phyloP scores from a whole-genome alignment of 1,284 basidiomycete genomes.

The Earliella scabrosa region DNA sequence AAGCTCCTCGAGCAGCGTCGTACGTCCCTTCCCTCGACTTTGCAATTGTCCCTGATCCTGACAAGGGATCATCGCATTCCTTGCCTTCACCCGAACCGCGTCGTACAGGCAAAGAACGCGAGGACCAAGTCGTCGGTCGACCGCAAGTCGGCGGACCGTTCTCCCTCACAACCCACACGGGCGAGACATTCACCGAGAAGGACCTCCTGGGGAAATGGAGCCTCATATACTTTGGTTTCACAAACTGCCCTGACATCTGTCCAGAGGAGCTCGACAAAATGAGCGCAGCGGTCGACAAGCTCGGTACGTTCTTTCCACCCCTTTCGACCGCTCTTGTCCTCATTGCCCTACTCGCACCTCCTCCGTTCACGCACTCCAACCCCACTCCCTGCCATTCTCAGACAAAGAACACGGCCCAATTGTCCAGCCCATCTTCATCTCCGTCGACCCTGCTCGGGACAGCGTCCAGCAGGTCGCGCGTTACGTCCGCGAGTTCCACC shows the following conservation, averaged over 20 bases:
- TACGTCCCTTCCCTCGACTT: constrained; percentile 19
- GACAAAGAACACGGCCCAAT: constrained; percentile 71
- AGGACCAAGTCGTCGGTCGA: constrained; percentile 59
- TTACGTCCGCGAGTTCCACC: constrained; percentile 88
- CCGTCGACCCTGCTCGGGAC: constrained; percentile 96
- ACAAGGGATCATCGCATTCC: not conserved
- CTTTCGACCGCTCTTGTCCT: not conserved
- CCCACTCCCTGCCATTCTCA: no score
- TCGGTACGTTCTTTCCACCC: constrained; percentile 55
- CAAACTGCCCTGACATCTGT: constrained; percentile 98
- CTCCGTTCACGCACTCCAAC: no score
- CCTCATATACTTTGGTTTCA: constrained; percentile 96
- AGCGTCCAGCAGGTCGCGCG: constrained; percentile 61
- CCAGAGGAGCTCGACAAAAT: constrained; percentile 99
- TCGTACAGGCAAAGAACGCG: constrained; percentile 65
- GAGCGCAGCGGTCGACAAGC: constrained; percentile 76
- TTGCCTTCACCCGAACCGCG: not conserved
- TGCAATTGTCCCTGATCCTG: not conserved
- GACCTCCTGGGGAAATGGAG: constrained; percentile 88
- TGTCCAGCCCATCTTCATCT: constrained; percentile 90
- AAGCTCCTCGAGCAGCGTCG: constrained; percentile 66
- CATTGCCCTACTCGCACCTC: no score
- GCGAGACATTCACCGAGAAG: constrained; percentile 79
- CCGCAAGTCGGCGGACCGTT: constrained; percentile 94
- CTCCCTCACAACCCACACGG: constrained; percentile 69